Percentiles rank a stretch among this genome's conserved stretches.
These are phyloP conservation scores for Aspergillus sp. DNA, from an alignment of 2,329 filamentous ascomycete genomes.

Conservation along the genomic window DNA sequence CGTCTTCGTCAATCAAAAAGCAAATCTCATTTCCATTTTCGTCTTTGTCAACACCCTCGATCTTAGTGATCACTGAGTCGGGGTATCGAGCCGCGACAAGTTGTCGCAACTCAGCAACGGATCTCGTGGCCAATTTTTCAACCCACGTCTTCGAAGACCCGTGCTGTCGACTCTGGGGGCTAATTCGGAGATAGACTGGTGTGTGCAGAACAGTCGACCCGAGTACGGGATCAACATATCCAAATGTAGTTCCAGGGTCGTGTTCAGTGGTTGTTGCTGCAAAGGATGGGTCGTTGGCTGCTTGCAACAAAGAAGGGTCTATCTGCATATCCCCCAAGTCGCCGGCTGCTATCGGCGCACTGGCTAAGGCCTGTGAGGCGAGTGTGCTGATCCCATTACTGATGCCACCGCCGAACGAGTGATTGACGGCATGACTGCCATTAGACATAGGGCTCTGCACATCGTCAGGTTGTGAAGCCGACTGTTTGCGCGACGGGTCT, in stretches of 20 bases:
- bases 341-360: slow-evolving; percentile 28
- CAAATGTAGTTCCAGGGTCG: slow-evolving; percentile 23
- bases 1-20: slow-evolving; percentile 60
- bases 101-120: slow-evolving; percentile 56
- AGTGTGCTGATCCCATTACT: slow-evolving; percentile 37
- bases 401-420: slow-evolving; percentile 19
- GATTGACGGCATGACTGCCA: slow-evolving; percentile 14
- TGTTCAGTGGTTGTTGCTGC: slow-evolving; percentile 22
- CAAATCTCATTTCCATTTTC: slow-evolving; percentile 53
- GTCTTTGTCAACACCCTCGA: slow-evolving; percentile 60
- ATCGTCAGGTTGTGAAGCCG: slow-evolving; percentile 13
- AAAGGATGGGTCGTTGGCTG: slow-evolving; percentile 44
- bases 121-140: slow-evolving; percentile 50
- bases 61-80: slow-evolving; percentile 48
- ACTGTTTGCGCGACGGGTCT: slow-evolving; percentile 40
- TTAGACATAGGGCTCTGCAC: slow-evolving; percentile 14
- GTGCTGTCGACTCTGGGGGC: slow-evolving; percentile 53
- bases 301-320: slow-evolving; percentile 54
- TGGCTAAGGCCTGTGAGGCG: slow-evolving; percentile 38
- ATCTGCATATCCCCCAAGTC: slow-evolving; percentile 52
- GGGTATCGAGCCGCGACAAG: slow-evolving; percentile 55
- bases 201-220: slow-evolving; percentile 34
- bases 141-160: slow-evolving; percentile 51
- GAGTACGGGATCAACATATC: slow-evolving; percentile 32
- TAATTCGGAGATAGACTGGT: slow-evolving; percentile 61